Base-by-base conservation (phyloP, 75 land plant species). In the Adiantum capillusveneris region DNA sequence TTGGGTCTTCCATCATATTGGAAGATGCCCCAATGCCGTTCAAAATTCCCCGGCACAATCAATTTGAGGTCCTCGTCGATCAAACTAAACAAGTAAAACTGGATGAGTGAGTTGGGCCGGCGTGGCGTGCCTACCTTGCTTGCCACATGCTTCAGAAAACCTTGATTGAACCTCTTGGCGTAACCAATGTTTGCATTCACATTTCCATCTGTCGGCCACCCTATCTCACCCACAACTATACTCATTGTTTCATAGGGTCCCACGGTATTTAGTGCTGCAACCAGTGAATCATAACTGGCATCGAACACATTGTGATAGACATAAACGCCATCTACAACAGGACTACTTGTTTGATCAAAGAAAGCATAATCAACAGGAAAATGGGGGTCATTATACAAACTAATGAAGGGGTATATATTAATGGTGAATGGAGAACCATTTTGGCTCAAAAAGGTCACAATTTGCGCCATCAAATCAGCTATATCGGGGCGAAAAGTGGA, bases 161-260 rank as follows among this genome's bases (percentile, higher is more conserved):
- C 77, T 28, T 81, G 73, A 58, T 78, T 79, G 66, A 75, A 86
- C 43, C 63, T 72, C 21, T 58, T 57, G 0, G 90, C 90, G 53
- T 68, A 28, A 0, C 42, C 13, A 1, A 41, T 25, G 29, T 71
- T 84, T 2, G 90, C 90, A 53, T 66, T 70, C 13, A 29, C 39
- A 34, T 74, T 63, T 5, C 87, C 90, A 62, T 86, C 90, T 0
- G 86, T 77, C 2, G 90, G 90, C 90, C 90, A 86, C 9, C 90
- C 90, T 11, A 86, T 71, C 50, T 86, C 90, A 0, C 90, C 90
- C 0, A 86, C 58, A n/a, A 80, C 51, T 19, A 86, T 57, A 17
- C 65, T 66, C 59, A 84, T 58, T 36, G 75, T n/a, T n/a, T n/a
- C n/a, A n/a, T n/a, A n/a, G n/a, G n/a, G n/a, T n/a, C n/a, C n/a